Evolutionary conservation across 768 basidiomycete species (phyloP).

Genomic region (Psilocybe cubensis): DNA sequence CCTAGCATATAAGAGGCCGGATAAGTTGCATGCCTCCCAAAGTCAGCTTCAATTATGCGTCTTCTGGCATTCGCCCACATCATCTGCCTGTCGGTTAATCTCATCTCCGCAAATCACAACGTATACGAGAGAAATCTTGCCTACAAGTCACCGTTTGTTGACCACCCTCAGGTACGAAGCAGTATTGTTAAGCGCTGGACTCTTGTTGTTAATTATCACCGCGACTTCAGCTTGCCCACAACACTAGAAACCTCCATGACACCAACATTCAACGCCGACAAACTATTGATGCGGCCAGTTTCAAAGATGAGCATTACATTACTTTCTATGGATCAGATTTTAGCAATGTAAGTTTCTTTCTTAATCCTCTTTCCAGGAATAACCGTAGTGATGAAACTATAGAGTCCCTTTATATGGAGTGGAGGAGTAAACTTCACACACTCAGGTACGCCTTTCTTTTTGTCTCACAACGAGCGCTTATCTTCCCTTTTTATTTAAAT

Average conservation of each 20-base stretch:
- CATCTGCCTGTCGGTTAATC: neutral
- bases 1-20: neutral
- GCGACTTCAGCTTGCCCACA: constrained; percentile 37
- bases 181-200: neutral
- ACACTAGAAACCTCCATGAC: constrained; percentile 39
- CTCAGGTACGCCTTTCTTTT: constrained; percentile 31
- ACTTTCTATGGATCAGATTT: constrained; percentile 54
- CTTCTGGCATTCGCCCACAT: neutral
- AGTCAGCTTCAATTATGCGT: neutral
- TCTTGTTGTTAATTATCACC: neutral
- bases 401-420: constrained; percentile 51
- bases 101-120: constrained; percentile 4
- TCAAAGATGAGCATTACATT: constrained; percentile 52
- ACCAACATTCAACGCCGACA: constrained; percentile 42
- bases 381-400: neutral
- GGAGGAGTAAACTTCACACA: constrained; percentile 56
- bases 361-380: neutral
- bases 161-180: constrained; percentile 34
- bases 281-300: constrained; percentile 35
- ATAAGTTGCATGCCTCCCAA: no score
- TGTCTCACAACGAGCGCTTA: neutral
- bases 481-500: neutral
- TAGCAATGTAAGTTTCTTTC: constrained; percentile 41
- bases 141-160: constrained; percentile 42
- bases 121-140: constrained; percentile 43